Evolutionary conservation across 441 rosid genomes (phyloP).

Genomic region (Gossypium davidsonii): DNA sequence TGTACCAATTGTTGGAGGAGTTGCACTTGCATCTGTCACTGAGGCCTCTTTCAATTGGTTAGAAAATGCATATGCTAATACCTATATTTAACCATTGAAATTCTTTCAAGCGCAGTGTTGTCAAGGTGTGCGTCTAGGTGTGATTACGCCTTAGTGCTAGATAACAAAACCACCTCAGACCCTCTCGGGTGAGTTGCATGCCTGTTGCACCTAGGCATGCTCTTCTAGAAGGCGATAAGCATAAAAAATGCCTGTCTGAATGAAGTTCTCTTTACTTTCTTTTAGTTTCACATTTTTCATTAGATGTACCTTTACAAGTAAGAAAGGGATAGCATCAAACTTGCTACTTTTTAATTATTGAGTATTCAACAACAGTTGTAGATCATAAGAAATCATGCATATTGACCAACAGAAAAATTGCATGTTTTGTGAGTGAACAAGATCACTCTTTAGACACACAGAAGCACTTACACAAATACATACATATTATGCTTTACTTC

Average conservation of each 20-base stretch:
- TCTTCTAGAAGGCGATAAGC: background rate
- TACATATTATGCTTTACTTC: background rate
- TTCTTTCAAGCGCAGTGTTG: background rate
- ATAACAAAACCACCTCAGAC: background rate
- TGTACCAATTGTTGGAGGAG: slow-evolving; percentile 91
- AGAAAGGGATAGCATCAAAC: background rate
- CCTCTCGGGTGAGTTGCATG: background rate
- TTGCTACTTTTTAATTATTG: background rate
- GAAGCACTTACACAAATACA: background rate
- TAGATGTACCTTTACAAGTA: background rate
- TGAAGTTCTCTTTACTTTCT: background rate
- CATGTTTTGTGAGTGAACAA: background rate
- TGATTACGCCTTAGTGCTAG: background rate
- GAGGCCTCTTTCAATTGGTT: slow-evolving; percentile 96
- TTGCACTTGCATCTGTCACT: slow-evolving; percentile 85
- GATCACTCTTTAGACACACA: background rate
- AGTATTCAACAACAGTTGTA: background rate
- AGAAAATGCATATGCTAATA: slow-evolving; percentile 7
- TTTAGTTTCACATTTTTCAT: background rate
- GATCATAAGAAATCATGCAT: background rate
- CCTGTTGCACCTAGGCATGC: background rate
- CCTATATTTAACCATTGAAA: background rate
- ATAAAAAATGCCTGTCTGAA: background rate
- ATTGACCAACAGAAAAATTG: background rate
- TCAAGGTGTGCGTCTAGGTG: background rate